Percentiles rank a stretch among this genome's conserved stretches.
Evolutionary conservation across 73 alveolate genomes (phyloP).

Genomic region (Tetrahymena thermophila): DNA sequence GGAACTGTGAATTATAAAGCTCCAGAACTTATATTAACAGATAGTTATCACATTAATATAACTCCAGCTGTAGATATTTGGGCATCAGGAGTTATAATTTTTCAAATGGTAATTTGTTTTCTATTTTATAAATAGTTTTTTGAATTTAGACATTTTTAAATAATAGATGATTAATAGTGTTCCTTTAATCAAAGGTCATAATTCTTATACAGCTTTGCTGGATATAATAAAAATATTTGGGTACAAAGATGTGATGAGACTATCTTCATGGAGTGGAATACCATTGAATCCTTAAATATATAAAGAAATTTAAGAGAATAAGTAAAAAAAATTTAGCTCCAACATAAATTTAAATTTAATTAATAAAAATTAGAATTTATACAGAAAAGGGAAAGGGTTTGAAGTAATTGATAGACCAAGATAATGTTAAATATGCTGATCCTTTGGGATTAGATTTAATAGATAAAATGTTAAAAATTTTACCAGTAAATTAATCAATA

Average conservation of each 20-base stretch:
- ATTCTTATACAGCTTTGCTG: neutral
- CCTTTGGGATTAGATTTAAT: neutral
- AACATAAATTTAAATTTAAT: no score
- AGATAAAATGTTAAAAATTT: neutral
- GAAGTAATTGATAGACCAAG: neutral
- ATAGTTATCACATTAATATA: neutral
- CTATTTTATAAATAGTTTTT: neutral
- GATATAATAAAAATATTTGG: neutral
- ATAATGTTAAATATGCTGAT: neutral
- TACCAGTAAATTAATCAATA: neutral
- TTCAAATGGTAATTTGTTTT: neutral
- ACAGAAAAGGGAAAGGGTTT: neutral
- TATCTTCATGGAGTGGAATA: neutral
- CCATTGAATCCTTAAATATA: neutral
- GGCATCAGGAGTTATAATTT: neutral
- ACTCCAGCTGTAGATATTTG: neutral
- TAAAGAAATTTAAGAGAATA: neutral
- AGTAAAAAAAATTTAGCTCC: neutral
- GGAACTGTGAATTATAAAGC: neutral
- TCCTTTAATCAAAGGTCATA: neutral
- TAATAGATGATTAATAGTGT: neutral
- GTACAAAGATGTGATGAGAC: neutral
- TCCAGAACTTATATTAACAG: neutral
- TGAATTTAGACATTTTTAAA: neutral
- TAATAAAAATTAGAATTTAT: neutral